Evolutionary conservation across 2,329 filamentous ascomycete species (phyloP).

Genomic region (Venturiaceae sp.): DNA sequence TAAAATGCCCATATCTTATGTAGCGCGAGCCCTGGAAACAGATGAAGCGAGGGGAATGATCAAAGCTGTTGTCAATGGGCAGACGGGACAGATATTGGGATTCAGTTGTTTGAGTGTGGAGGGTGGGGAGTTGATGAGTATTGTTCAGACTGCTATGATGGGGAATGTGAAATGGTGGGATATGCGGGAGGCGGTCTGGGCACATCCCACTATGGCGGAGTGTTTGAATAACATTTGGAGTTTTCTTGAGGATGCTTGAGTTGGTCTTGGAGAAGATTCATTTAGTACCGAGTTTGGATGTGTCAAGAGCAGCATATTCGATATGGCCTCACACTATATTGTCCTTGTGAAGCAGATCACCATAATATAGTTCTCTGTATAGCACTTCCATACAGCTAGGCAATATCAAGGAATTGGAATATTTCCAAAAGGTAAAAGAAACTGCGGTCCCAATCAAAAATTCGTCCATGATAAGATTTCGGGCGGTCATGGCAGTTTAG

Average conservation of each 20-base stretch:
- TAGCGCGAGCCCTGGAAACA: conserved; percentile 42
- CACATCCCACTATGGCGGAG: conserved; percentile 42
- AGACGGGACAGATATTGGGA: conserved; percentile 40
- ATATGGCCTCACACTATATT: no score
- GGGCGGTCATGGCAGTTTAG: no score
- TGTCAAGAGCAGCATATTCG: no score
- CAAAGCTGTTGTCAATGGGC: conserved; percentile 40
- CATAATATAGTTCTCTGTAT: no score
- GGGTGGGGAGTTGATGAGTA: conserved; percentile 44
- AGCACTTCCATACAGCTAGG: no score
- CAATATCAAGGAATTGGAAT: no score
- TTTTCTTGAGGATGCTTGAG: conserved; percentile 21
- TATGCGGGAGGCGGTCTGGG: conserved; percentile 38
- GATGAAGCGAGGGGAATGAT: conserved; percentile 42
- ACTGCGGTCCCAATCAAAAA: no score
- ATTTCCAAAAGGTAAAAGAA: no score
- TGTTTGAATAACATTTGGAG: conserved; percentile 42
- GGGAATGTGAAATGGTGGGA: conserved; percentile 35
- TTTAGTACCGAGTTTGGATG: no score
- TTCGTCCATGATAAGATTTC: no score
- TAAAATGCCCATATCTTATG: conserved; percentile 42
- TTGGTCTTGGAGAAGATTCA: no score
- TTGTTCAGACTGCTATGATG: conserved; percentile 45
- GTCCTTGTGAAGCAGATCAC: no score
- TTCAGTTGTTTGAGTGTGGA: conserved; percentile 43